Base-by-base conservation (phyloP, 768 basidiomycete genomes). In the Hericium erinaceus region DNA sequence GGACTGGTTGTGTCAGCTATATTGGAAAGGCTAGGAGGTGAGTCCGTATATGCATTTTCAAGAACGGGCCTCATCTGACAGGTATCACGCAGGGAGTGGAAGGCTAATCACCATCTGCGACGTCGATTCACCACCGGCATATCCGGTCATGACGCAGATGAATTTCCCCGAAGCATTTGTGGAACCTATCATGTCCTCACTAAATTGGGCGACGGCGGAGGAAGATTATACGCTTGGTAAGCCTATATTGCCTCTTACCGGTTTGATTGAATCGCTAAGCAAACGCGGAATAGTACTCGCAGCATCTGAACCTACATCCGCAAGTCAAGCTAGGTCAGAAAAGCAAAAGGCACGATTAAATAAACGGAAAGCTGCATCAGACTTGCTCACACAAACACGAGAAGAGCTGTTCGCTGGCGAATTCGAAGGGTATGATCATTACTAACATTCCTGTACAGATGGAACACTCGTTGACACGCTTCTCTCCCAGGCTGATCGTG, bases 201-300 rank as follows among this genome's bases (percentile, higher is more conserved):
- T 98, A 18, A 97, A 97, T 68, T 99, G 95, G 95, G 89, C 90
- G 22, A 88, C 90, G 11, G 84, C 86, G 15, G 84, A 92, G 57
- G 83, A 87, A 65, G 81, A 84, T 18, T 89, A 94, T 63, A 77
- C 72, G 12, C 84, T 90, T 10, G 70, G 89, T 85, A 69, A 52
- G 76, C 66, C 51, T 33, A 46, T 46, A 2, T 12, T 40, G 39
- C 38, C 28, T 40, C n/a, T 57, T 37, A 44, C 53, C 16, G 54
- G 33, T 8, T 7, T 18, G 18, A 55, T 26, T 46, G 13, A 18
- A 9, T 48, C 49, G 57, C 61, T 57, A 64, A 38, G 49, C 58
- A 56, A 65, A 49, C 24, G 54, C 24, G 54, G 0, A 57, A 16
- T 52, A 88, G 85, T 87, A 16, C 64, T 81, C 8, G 77, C 83